Evolutionary conservation across 805 yeast species (phyloP).

Genomic region (Candida pseudofarinosa): DNA sequence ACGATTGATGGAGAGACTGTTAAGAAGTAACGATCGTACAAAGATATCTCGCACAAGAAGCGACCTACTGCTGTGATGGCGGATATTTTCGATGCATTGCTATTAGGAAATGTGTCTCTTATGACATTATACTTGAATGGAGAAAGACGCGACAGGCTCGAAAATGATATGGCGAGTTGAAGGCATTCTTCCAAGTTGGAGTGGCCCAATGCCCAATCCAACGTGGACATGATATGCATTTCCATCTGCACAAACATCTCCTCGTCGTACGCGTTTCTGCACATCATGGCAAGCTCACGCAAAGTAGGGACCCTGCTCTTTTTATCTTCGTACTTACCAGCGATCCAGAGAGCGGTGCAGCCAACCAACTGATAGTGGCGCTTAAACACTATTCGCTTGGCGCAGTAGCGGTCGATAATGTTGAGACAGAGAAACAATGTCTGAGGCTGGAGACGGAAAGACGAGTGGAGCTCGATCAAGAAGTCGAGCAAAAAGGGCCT

Average conservation of each 20-base stretch:
- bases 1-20: slow-evolving; percentile 43
- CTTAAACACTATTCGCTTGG: slow-evolving; percentile 43
- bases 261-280: slow-evolving; percentile 55
- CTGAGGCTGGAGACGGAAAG: slow-evolving; percentile 38
- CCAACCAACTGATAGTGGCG: slow-evolving; percentile 46
- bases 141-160: slow-evolving; percentile 14
- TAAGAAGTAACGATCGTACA: slow-evolving; percentile 48
- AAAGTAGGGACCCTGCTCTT: slow-evolving; percentile 56
- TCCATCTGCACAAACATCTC: slow-evolving; percentile 55
- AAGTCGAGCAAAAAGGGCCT: slow-evolving; percentile 43
- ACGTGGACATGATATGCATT: slow-evolving; percentile 62
- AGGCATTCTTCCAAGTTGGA: slow-evolving; percentile 51
- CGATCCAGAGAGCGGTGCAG: slow-evolving; percentile 46
- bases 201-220: slow-evolving; percentile 48
- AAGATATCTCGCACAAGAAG: slow-evolving; percentile 51
- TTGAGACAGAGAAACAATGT: slow-evolving; percentile 42
- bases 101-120: slow-evolving; percentile 8
- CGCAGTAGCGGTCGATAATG: slow-evolving; percentile 44
- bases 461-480: slow-evolving; percentile 40
- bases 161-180: slow-evolving; percentile 34
- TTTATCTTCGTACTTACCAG: slow-evolving; percentile 54
- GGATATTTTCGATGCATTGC: slow-evolving; percentile 32
- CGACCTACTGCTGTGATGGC: slow-evolving; percentile 53
- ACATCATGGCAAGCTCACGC: slow-evolving; percentile 51
- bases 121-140: slow-evolving; percentile 22